phyloP scores from a whole-genome alignment of 345 rosid genomes.

The Eucalyptus cladocalyx region DNA sequence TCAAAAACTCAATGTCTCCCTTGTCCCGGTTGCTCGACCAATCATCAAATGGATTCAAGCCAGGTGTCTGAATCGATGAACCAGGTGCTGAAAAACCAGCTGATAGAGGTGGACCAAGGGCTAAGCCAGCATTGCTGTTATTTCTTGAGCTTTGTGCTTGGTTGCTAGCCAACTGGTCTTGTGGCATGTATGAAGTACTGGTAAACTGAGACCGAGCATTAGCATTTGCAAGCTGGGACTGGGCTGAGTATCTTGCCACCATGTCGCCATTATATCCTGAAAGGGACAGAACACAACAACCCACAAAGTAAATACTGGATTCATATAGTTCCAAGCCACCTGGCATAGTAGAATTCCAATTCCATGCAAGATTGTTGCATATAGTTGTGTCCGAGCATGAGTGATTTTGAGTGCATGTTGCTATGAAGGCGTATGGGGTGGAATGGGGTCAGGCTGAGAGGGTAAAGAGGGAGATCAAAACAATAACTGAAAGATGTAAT shows the following conservation, averaged over 20 bases:
- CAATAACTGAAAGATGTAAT: background rate
- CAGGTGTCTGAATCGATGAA: conserved; percentile 29
- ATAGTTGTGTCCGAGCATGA: background rate
- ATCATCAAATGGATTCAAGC: conserved; percentile 64
- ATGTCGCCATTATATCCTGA: conserved; percentile 48
- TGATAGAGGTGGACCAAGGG: conserved; percentile 68
- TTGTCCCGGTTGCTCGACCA: conserved; percentile 64
- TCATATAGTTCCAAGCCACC: background rate
- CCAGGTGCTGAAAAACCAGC: conserved; percentile 31
- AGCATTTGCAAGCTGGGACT: conserved; percentile 39
- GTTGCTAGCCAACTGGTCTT: conserved; percentile 38
- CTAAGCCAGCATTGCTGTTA: conserved; percentile 42
- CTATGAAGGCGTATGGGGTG: background rate
- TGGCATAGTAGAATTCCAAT: background rate
- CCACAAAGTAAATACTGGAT: background rate
- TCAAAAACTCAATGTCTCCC: conserved; percentile 55
- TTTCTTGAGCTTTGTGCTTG: conserved; percentile 33
- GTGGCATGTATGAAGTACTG: conserved; percentile 16
- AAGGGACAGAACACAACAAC: background rate
- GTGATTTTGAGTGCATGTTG: background rate
- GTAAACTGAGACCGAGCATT: conserved; percentile 39
- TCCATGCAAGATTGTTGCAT: background rate
- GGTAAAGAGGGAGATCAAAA: background rate
- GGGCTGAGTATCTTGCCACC: conserved; percentile 33
- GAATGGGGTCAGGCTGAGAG: background rate